Evolutionary conservation across 257 asterid genomes (phyloP), one percentile per base, ranked within the genome.

Genomic region (Striga asiatica): DNA sequence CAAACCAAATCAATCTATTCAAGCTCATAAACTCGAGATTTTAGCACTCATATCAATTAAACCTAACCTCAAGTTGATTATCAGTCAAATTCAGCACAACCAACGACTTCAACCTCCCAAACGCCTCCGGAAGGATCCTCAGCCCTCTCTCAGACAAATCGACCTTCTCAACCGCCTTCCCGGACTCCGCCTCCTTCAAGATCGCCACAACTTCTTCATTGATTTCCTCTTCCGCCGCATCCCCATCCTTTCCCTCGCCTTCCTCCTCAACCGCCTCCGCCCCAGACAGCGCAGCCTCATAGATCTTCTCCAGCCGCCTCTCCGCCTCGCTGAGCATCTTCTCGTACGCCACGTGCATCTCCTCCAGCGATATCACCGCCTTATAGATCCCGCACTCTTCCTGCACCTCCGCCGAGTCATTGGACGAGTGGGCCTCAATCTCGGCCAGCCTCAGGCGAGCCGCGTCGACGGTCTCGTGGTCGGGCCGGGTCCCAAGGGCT

Each of bases 401-500:
- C 6, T 14, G 42, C 24, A 27, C 24, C 6, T 65, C 86, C 39
- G 58, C 83, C n/a, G 80, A 25, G 12, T 61, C 67, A 28, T 32
- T 61, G 9, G 77, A 61, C 52, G 86, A 47, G 1, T 65, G 64
- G 1, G 71, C 78, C 1, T 74, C 83, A 21, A 91, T 66, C 60
- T 88, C 97, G 3, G 84, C 64, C 29, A 92, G 42, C 58, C 71
- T 78, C 46, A 73, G 34, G 56, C 78, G 75, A 3, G 98, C 95
- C 12, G 39, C 45, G 61, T 92, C 98, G n/a, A 92, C 80, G 1
- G 81, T 46, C 82, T 92, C 98, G 73, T 92, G 98, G 67, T 82
- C 95, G 53, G 98, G 97, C 5, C 94, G 82, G 55, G 74, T 81
- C 0, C 97, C 98, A 2, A 92, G 79, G 50, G 77, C 54, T 42